Percentiles rank a stretch among this genome's conserved stretches.
Evolutionary conservation across 495 filamentous ascomycete genomes (phyloP).

Genomic region (Aspergillus ostianus): DNA sequence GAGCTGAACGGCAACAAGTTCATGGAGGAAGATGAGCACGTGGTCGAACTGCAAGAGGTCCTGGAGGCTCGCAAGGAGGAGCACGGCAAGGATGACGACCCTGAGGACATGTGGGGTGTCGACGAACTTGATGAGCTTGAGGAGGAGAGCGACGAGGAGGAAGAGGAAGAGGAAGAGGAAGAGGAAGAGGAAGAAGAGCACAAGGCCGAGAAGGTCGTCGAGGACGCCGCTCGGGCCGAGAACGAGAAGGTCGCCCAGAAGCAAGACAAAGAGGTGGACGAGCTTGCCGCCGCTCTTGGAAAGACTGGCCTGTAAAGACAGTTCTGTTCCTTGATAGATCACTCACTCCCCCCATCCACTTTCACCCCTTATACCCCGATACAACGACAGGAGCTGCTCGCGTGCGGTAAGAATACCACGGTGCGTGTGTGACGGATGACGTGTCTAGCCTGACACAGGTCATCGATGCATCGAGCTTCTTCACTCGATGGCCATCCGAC

Average conservation of each 20-base stretch:
- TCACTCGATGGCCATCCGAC: neutral
- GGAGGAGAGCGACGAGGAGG: slow-evolving; percentile 66
- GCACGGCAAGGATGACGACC: slow-evolving; percentile 46
- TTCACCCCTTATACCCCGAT: slow-evolving; percentile 3
- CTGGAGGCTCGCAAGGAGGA: slow-evolving; percentile 59
- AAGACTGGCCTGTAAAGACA: slow-evolving; percentile 50
- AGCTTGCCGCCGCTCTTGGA: slow-evolving; percentile 68
- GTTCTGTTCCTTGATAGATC: neutral
- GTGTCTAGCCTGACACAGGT: slow-evolving; percentile 1
- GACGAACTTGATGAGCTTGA: slow-evolving; percentile 84
- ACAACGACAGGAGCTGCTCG: slow-evolving; percentile 1
- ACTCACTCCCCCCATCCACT: neutral
- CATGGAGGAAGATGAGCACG: slow-evolving; percentile 72
- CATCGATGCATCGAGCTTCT: neutral
- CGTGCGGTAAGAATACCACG: slow-evolving; percentile 1
- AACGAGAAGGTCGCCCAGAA: slow-evolving; percentile 67
- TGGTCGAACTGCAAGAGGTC: slow-evolving; percentile 49
- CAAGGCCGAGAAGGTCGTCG: slow-evolving; percentile 64
- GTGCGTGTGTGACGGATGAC: slow-evolving; percentile 5
- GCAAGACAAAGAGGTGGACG: slow-evolving; percentile 78
- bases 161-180: slow-evolving; percentile 67
- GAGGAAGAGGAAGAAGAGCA: slow-evolving; percentile 66
- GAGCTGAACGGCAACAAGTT: slow-evolving; percentile 98
- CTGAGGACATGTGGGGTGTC: slow-evolving; percentile 71
- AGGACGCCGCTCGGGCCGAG: slow-evolving; percentile 44